Conservation (phyloP, 164 flowering plant species). For the Vitis vinifera region DNA sequence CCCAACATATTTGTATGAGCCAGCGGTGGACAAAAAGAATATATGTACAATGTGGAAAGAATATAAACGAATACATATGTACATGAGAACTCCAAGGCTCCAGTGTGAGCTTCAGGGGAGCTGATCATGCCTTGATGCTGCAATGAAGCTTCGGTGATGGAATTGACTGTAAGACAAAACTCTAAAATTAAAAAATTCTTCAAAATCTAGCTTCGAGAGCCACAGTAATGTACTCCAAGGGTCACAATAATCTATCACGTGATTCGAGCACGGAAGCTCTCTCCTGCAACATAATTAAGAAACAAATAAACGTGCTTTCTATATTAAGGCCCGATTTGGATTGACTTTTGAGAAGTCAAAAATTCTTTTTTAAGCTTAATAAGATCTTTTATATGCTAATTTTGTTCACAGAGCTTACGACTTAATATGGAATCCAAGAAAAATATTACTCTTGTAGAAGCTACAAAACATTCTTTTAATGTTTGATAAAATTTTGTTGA, state of each 20-base stretch:
- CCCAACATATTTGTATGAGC: not conserved
- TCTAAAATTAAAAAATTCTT: constrained; percentile 11
- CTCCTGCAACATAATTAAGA: constrained; percentile 40
- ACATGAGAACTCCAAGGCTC: constrained; percentile 9
- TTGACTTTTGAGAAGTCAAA: no score
- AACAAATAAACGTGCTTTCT: not conserved
- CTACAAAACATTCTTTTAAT: no score
- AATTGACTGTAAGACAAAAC: constrained; percentile 2
- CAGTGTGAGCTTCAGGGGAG: not conserved
- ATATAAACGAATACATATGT: constrained; percentile 5
- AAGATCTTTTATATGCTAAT: no score
- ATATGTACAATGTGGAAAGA: constrained; percentile 14
- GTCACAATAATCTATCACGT: constrained; percentile 50
- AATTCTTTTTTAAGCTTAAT: no score
- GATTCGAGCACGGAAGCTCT: constrained; percentile 42
- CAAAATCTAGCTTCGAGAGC: not conserved
- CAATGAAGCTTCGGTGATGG: constrained; percentile 3
- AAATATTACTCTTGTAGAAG: no score
- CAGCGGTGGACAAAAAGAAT: not conserved
- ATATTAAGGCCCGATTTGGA: no score
- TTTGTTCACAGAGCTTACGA: no score
- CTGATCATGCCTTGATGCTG: constrained; percentile 1
- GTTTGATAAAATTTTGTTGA: no score
- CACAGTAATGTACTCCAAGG: constrained; percentile 1
- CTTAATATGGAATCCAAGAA: not conserved